These are phyloP conservation scores for Termitomyces sp. DNA, from an alignment of 768 basidiomycete genomes.

Conservation along the genomic window DNA sequence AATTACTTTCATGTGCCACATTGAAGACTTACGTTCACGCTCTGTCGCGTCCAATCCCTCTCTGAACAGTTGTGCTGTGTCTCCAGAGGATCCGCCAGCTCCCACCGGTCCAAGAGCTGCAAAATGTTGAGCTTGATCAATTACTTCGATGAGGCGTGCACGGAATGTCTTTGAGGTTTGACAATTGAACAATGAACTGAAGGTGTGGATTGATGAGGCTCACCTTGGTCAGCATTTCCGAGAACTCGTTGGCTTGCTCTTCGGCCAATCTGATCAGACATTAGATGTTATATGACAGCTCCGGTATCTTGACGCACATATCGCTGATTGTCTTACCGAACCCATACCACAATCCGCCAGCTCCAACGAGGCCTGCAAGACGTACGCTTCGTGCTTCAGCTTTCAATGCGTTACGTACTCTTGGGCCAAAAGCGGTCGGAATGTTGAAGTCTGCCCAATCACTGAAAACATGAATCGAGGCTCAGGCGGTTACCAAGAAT, in stretches of 20 bases:
- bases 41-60: slow-evolving; percentile 94
- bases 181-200: neutral
- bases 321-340: slow-evolving; percentile 86
- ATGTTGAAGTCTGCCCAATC: slow-evolving; percentile 90
- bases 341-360: slow-evolving; percentile 89
- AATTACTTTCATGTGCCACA: neutral
- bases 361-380: slow-evolving; percentile 80
- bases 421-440: slow-evolving; percentile 70
- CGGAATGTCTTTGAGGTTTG: slow-evolving; percentile 60
- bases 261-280: slow-evolving; percentile 63
- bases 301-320: slow-evolving; percentile 46
- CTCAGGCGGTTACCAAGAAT: neutral
- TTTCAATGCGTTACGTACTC: slow-evolving; percentile 83
- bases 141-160: slow-evolving; percentile 70
- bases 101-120: slow-evolving; percentile 65
- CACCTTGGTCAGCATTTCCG: slow-evolving; percentile 68
- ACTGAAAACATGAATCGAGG: slow-evolving; percentile 35
- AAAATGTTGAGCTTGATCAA: slow-evolving; percentile 90
- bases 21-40: slow-evolving; percentile 72
- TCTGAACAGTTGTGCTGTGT: slow-evolving; percentile 71
- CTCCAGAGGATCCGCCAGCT: slow-evolving; percentile 49
- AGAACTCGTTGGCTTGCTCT: slow-evolving; percentile 68
- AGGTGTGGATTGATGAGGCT: slow-evolving; percentile 10
- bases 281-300: slow-evolving; percentile 2
- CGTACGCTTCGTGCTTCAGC: slow-evolving; percentile 87